Conservation (phyloP, 371 early-diverging fungal species). For the Caulochytrium protostelioides region DNA sequence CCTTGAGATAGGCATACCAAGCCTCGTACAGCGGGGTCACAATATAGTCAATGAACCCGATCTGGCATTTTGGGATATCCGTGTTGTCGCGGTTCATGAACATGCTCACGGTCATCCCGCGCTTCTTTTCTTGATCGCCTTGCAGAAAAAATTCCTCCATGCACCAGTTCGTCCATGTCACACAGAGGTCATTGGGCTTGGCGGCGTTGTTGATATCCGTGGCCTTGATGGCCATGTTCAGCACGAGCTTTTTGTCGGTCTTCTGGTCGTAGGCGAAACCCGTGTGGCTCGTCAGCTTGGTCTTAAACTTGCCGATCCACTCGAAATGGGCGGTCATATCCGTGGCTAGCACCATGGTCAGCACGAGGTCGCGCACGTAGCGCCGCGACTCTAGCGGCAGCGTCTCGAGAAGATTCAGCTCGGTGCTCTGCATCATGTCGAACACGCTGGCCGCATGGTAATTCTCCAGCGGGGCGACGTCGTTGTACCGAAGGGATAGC, state of each 20-base stretch:
- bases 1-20: slow-evolving; percentile 12
- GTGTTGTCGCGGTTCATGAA: slow-evolving; percentile 29
- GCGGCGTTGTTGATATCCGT: slow-evolving; percentile 29
- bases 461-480: slow-evolving; percentile 17
- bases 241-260: slow-evolving; percentile 13
- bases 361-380: slow-evolving; percentile 13
- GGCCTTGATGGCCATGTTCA: slow-evolving; percentile 30
- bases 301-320: slow-evolving; percentile 26
- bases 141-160: slow-evolving; percentile 32
- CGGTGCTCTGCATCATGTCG: slow-evolving; percentile 10
- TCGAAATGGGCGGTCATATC: slow-evolving; percentile 33
- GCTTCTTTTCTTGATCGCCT: slow-evolving; percentile 12
- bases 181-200: slow-evolving; percentile 18
- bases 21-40: slow-evolving; percentile 27
- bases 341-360: slow-evolving; percentile 26
- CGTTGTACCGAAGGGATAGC: slow-evolving; percentile 26
- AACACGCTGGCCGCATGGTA: slow-evolving; percentile 20
- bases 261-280: slow-evolving; percentile 10
- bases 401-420: slow-evolving; percentile 12
- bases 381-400: slow-evolving; percentile 10
- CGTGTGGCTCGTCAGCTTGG: slow-evolving; percentile 10
- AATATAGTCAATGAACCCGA: slow-evolving; percentile 29
- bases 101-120: slow-evolving; percentile 9
- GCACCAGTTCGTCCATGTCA: slow-evolving; percentile 20
- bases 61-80: slow-evolving; percentile 22